Percentiles rank a stretch among this genome's conserved stretches.
Evolutionary conservation across 2,329 filamentous ascomycete genomes (phyloP).

Genomic region (Aureobasidium sp.): DNA sequence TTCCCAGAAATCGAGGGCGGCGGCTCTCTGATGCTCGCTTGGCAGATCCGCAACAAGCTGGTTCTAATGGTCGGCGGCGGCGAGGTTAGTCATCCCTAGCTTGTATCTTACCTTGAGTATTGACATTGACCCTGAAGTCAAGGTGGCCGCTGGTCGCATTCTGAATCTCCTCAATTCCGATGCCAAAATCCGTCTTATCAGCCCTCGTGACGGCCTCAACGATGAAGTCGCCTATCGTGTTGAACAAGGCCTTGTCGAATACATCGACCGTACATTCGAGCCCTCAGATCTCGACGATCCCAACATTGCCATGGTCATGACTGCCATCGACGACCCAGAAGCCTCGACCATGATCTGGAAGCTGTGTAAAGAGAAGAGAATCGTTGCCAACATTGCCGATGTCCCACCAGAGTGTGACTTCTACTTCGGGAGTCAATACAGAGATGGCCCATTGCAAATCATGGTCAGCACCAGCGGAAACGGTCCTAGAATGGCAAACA

Average conservation of each 20-base stretch:
- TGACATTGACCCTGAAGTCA: constrained; percentile 31
- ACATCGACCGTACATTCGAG: constrained; percentile 77
- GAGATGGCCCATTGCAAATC: constrained; percentile 90
- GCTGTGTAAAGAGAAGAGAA: constrained; percentile 74
- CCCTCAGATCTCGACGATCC: constrained; percentile 74
- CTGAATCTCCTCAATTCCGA: constrained; percentile 93
- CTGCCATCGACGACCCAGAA: constrained; percentile 85
- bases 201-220: constrained; percentile 72
- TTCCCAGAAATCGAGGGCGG: constrained; percentile 83
- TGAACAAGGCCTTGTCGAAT: constrained; percentile 64
- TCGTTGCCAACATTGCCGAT: constrained; percentile 93
- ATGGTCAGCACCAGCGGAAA: constrained; percentile 99
- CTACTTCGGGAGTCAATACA: constrained; percentile 93
- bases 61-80: constrained; percentile 92
- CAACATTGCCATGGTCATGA: constrained; percentile 73
- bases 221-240: constrained; percentile 81
- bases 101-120: constrained; percentile 17
- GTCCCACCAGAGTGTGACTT: constrained; percentile 97
- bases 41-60: constrained; percentile 84
- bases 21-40: constrained; percentile 88
- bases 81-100: constrained; percentile 56
- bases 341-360: constrained; percentile 91
- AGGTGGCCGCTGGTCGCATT: constrained; percentile 95
- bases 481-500: constrained; percentile 81
- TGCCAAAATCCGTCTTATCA: constrained; percentile 79